Evolutionary conservation across 768 basidiomycete genomes (phyloP), one percentile per base, ranked within the genome.

Genomic region (Clavulina sp.): DNA sequence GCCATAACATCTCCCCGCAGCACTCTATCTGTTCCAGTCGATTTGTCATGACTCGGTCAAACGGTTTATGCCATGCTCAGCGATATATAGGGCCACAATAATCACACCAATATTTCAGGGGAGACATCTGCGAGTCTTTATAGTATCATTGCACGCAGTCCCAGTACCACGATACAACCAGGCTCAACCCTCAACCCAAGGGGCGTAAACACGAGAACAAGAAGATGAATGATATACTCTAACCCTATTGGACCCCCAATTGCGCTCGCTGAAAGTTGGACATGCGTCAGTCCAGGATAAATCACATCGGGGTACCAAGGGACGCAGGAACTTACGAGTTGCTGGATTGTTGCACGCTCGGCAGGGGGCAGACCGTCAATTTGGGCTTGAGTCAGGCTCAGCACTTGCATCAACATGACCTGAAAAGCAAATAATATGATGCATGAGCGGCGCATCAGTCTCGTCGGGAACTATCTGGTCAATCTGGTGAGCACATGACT

Each of bases 361-460:
- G 73, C 70, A 3, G 84, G 80, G 28, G 87, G 84, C 47, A 95
- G 66, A 5, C 75, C 75, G 44, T 78, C 79, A 56, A 96, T 84
- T 63, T 93, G 88, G 41, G 84, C 87, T 43, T 71, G 78, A 1
- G 82, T 81, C 61, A 96, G 64, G 54, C 71, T 75, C 30, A 96
- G 67, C 0, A 96, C 89, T 67, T 91, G 88, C 65, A 87, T 73
- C 50, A 95, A 62, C 79, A 93, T 84, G 31, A 75, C 73, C 84
- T 84, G 58, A 49, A 43, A 9, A 47, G 60, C 51, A 65, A 57
- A 57, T 13, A 47, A 24, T 47, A 28, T 47, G 41, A 26, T 30
- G 34, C 19, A 3, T 41, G 38, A 28, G 21, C n/a, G 28, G 32
- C 29, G 26, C 44, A 41, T 33, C 19, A 28, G 34, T 48, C n/a